Percentiles rank a stretch among this genome's conserved stretches.
Evolutionary conservation across 192 early-diverging fungal species (phyloP).

Genomic region (Fimicolochytrium jonesii): DNA sequence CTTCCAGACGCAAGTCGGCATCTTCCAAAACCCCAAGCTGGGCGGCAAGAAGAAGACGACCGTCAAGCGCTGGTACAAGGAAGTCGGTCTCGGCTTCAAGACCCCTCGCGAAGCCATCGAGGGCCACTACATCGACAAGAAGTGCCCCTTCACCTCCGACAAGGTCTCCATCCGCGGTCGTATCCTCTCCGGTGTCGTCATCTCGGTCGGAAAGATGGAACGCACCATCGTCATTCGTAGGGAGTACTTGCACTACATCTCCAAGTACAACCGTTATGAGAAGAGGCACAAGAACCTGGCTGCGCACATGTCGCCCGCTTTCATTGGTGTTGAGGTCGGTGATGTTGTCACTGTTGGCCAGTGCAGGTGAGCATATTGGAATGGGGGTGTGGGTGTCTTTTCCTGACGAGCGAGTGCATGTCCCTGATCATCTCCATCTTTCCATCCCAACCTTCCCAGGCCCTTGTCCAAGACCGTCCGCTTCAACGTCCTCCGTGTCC

Average conservation of each 20-base stretch:
- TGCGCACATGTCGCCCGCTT: conserved; percentile 91
- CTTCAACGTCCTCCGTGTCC: conserved; percentile 99
- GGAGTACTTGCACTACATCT: conserved; percentile 99
- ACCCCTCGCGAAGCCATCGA: conserved; percentile 96
- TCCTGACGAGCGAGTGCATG: background rate
- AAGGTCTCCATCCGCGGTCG: conserved; percentile 96
- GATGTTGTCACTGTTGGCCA: conserved; percentile 97
- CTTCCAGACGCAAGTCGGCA: conserved; percentile 93
- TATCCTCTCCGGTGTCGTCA: conserved; percentile 89
- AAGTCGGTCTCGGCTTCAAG: conserved; percentile 98
- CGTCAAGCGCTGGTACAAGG: conserved; percentile 96
- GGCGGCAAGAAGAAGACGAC: conserved; percentile 62
- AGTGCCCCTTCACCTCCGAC: conserved; percentile 97
- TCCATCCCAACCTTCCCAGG: no score
- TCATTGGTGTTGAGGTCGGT: conserved; percentile 84
- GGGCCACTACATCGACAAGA: conserved; percentile 99
- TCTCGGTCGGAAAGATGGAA: conserved; percentile 94
- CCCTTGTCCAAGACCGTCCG: conserved; percentile 99
- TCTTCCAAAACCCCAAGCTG: conserved; percentile 89
- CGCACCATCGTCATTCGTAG: conserved; percentile 96
- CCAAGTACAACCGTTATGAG: conserved; percentile 99
- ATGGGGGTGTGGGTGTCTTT: background rate
- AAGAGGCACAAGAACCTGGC: conserved; percentile 99
- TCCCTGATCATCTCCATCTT: no score
- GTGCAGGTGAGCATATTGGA: conserved; percentile 68